phyloP scores from a whole-genome alignment of 2,329 filamentous ascomycete species.

The Keithomyces neogunnii region DNA sequence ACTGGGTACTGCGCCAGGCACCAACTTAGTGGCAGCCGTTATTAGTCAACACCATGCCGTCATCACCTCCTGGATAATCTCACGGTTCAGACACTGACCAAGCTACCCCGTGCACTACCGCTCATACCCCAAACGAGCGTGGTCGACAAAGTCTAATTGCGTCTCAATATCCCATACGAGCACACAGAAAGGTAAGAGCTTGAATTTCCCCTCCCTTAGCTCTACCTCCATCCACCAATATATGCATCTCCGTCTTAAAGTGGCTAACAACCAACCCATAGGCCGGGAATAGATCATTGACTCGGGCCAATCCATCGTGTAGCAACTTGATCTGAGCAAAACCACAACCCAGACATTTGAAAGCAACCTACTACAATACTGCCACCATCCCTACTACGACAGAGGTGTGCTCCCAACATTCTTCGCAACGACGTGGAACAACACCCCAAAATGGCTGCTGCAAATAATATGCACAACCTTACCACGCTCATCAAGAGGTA shows the following conservation, averaged over 20 bases:
- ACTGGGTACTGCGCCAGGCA: too few species aligned
- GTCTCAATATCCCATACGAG: background rate
- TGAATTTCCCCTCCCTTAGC: background rate
- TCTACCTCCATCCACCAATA: background rate
- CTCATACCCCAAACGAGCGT: background rate
- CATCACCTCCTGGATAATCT: background rate
- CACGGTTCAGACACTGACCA: background rate
- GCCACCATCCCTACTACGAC: too few species aligned
- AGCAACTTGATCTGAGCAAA: too few species aligned
- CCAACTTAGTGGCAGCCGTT: too few species aligned
- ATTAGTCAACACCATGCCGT: background rate
- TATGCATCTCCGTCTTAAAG: too few species aligned
- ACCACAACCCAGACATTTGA: too few species aligned
- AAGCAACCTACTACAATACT: too few species aligned
- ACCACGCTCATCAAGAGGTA: conserved; percentile 98
- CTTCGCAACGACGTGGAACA: background rate
- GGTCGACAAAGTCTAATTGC: background rate
- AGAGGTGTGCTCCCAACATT: too few species aligned
- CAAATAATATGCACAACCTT: conserved; percentile 88
- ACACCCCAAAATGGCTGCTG: conserved; percentile 51
- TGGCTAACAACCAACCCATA: too few species aligned
- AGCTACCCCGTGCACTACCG: background rate
- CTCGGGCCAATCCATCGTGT: too few species aligned
- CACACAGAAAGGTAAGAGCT: background rate
- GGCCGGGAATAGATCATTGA: too few species aligned